These are phyloP conservation scores for Silene vulgaris DNA, from an alignment of 179 eudicot genomes.

Conservation along the genomic window DNA sequence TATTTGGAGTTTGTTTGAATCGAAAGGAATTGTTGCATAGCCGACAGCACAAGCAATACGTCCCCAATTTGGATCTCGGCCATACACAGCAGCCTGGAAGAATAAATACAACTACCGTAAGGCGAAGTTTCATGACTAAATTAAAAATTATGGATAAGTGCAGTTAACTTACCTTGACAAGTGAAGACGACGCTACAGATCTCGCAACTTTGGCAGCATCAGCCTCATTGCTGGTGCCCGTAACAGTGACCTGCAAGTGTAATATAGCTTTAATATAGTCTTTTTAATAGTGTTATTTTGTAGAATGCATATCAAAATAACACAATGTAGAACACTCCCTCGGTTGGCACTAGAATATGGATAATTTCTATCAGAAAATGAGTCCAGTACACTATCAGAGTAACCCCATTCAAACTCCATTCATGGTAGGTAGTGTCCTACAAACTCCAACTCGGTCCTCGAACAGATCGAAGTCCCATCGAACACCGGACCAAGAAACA, in stretches of 20 bases:
- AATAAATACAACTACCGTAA: constrained; percentile 16
- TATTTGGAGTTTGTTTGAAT: constrained; percentile 59
- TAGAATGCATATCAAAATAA: not conserved
- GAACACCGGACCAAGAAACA: too few relatives aligned
- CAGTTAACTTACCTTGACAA: constrained; percentile 52
- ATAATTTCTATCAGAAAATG: too few relatives aligned
- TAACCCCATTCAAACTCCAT: not conserved
- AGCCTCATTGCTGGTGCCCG: constrained; percentile 66
- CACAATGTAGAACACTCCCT: not conserved
- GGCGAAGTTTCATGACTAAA: constrained; percentile 16
- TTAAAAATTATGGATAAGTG: not conserved
- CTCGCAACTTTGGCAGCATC: constrained; percentile 93
- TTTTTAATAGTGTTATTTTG: not conserved
- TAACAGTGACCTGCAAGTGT: constrained; percentile 58
- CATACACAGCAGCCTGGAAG: constrained; percentile 81
- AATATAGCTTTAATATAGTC: constrained; percentile 7
- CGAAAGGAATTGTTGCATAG: constrained; percentile 70
- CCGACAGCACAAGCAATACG: constrained; percentile 99
- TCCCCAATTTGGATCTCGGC: constrained; percentile 99
- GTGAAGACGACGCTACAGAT: constrained; percentile 87
- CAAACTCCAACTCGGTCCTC: not conserved
- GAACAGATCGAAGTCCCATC: too few relatives aligned
- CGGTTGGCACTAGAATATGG: too few relatives aligned
- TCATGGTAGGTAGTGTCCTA: not conserved
- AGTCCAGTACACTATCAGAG: too few relatives aligned